These are phyloP conservation scores for Lentinula lateritia DNA, from an alignment of 768 basidiomycete species.

Conservation along the genomic window DNA sequence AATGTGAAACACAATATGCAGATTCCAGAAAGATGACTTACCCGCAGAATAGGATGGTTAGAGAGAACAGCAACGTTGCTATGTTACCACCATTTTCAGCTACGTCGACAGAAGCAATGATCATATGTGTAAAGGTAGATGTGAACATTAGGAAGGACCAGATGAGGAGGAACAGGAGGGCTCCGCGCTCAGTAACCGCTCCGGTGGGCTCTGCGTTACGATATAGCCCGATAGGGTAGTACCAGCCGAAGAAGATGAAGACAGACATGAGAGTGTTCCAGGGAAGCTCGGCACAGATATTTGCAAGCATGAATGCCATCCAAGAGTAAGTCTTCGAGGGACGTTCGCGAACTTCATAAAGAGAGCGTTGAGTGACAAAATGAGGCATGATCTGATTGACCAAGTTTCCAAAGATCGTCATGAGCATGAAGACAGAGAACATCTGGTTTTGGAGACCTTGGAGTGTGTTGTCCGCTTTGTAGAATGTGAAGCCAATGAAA, in stretches of 20 bases:
- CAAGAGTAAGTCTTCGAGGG: constrained; percentile 28
- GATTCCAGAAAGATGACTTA: constrained; percentile 15
- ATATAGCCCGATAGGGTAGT: constrained; percentile 32
- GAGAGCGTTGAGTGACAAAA: constrained; percentile 25
- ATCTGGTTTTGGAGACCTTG: constrained; percentile 24
- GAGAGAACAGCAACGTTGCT: constrained; percentile 33
- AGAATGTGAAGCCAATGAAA: constrained; percentile 27
- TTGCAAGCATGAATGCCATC: constrained; percentile 24
- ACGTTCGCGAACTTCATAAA: constrained; percentile 29
- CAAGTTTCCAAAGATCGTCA: constrained; percentile 23
- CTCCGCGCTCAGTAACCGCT: constrained; percentile 29
- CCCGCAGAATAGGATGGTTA: constrained; percentile 37
- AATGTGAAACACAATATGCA: not conserved
- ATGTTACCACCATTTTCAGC: constrained; percentile 35
- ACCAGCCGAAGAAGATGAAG: constrained; percentile 29
- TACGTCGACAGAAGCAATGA: constrained; percentile 28
- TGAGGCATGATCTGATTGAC: constrained; percentile 31
- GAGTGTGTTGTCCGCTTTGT: constrained; percentile 17
- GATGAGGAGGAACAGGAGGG: constrained; percentile 32
- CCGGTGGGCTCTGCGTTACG: constrained; percentile 29
- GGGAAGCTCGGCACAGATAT: constrained; percentile 27
- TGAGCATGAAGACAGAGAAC: constrained; percentile 22
- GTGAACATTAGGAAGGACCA: constrained; percentile 33
- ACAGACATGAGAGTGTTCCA: constrained; percentile 19
- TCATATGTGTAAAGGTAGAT: constrained; percentile 25